These are phyloP conservation scores for Zizania palustris DNA, from an alignment of 202 grass and related monocot species.

Conservation along the genomic window DNA sequence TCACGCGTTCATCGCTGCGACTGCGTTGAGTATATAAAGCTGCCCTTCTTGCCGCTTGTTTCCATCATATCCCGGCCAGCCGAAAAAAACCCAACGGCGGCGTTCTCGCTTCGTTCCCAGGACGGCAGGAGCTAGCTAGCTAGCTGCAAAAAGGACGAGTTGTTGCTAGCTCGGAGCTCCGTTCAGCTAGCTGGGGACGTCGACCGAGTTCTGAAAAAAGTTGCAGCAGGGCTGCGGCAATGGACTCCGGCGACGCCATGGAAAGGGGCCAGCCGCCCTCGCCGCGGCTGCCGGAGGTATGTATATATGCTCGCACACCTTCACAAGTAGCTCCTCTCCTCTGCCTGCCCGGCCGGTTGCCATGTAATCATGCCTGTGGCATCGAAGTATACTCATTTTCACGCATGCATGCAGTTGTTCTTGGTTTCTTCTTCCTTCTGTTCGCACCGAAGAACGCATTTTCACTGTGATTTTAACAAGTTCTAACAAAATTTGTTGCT, in stretches of 20 bases:
- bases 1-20: not conserved
- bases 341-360: too few species aligned
- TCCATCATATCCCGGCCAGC: conserved; percentile 17
- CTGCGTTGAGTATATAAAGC: conserved; percentile 40
- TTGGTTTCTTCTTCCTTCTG: not conserved
- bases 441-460: too few species aligned
- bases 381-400: not conserved
- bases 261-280: conserved; percentile 49
- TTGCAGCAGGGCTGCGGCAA: conserved; percentile 10
- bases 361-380: not conserved
- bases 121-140: not conserved
- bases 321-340: not conserved
- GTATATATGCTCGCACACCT: not conserved
- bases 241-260: conserved; percentile 57
- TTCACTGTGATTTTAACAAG: too few species aligned
- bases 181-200: not conserved
- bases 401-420: not conserved
- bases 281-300: conserved; percentile 46
- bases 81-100: not conserved
- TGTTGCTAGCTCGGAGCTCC: too few species aligned
- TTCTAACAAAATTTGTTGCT: too few species aligned
- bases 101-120: not conserved
- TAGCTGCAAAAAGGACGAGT: not conserved
- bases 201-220: not conserved
- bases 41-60: not conserved